phyloP scores from a whole-genome alignment of 331 rosid genomes.

The Spiraea crenata region DNA sequence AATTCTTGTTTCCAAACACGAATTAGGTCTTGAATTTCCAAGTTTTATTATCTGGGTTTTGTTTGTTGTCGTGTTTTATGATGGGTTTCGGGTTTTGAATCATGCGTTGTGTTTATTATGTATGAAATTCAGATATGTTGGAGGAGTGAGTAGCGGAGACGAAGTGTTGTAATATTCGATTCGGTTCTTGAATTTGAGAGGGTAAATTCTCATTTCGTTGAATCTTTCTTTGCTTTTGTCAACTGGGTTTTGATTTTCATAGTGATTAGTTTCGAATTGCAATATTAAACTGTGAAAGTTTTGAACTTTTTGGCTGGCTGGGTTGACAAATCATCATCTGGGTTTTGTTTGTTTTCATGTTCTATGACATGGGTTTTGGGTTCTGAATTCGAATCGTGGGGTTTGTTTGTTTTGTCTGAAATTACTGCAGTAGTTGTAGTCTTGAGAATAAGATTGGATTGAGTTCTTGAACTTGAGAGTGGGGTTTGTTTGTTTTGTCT shows the following conservation, averaged over 20 bases:
- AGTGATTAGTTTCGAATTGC: background rate
- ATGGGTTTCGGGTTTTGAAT: background rate
- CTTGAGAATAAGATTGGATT: constrained; percentile 27
- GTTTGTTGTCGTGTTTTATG: background rate
- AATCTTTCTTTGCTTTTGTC: background rate
- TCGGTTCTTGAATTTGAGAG: constrained; percentile 7
- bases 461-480: constrained; percentile 6
- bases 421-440: too few relatives aligned
- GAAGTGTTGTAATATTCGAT: background rate
- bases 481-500: background rate
- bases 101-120: background rate
- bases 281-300: background rate
- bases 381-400: background rate
- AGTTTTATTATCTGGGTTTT: background rate
- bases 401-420: too few relatives aligned
- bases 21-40: background rate
- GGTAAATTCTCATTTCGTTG: background rate
- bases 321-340: background rate
- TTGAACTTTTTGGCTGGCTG: too few relatives aligned
- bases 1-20: background rate
- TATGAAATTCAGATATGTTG: constrained; percentile 33
- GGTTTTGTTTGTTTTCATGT: background rate
- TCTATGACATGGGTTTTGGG: background rate
- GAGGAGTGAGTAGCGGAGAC: constrained; percentile 11
- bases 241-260: constrained; percentile 5